Conservation (phyloP, 2,329 filamentous ascomycete genomes). For the Aspergillus flavus region DNA sequence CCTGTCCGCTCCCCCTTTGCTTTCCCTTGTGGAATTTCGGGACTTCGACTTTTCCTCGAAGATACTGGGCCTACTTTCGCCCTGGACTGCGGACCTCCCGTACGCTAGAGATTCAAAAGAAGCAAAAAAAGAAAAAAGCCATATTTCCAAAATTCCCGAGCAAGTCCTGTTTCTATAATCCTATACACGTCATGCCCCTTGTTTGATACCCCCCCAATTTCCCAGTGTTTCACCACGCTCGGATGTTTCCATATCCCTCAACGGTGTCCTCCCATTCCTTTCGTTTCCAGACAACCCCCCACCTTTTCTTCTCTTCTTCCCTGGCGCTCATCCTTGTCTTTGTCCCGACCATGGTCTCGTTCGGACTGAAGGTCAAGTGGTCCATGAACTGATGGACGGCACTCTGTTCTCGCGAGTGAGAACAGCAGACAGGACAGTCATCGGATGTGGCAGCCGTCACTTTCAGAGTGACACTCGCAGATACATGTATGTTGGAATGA, state of each 20-base stretch:
- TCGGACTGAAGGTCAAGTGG: neutral
- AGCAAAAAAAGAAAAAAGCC: constrained; percentile 22
- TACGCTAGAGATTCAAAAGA: constrained; percentile 28
- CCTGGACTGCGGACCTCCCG: constrained; percentile 17
- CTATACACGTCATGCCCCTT: constrained; percentile 3
- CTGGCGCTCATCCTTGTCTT: constrained; percentile 34
- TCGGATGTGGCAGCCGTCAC: constrained; percentile 41
- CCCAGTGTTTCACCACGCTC: constrained; percentile 9
- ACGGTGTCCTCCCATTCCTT: constrained; percentile 2
- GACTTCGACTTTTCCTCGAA: constrained; percentile 10
- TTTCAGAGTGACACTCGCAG: constrained; percentile 26
- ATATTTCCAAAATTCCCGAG: neutral
- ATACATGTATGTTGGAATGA: constrained; percentile 22
- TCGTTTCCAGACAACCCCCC: neutral
- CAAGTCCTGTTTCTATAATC: constrained; percentile 4
- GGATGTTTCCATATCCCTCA: constrained; percentile 8
- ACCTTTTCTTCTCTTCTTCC: constrained; percentile 18
- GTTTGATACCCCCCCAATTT: constrained; percentile 15
- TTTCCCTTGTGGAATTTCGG: constrained; percentile 7
- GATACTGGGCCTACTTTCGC: constrained; percentile 36
- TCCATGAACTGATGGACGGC: neutral
- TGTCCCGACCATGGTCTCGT: neutral
- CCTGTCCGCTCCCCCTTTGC: constrained; percentile 2
- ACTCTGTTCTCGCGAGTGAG: neutral
- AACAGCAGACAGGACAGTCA: constrained; percentile 2